These are phyloP conservation scores for Dentipellis sp. DNA, from an alignment of 768 basidiomycete species.

Conservation along the genomic window DNA sequence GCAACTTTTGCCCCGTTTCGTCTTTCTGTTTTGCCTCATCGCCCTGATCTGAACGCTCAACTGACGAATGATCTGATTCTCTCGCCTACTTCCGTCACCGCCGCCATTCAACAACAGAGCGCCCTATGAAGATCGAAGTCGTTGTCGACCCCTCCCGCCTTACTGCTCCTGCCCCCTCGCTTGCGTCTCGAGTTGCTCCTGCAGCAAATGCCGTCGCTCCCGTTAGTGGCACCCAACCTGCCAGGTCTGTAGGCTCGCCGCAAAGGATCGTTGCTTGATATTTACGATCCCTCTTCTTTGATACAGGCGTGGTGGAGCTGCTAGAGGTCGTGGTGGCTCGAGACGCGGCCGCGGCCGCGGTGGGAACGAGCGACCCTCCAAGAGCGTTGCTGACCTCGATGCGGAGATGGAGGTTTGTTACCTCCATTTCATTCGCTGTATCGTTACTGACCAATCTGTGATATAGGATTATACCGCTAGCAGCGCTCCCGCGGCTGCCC, in stretches of 20 bases:
- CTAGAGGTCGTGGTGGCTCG: constrained; percentile 36
- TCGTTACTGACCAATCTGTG: constrained; percentile 1
- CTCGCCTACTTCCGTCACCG: constrained; percentile 12
- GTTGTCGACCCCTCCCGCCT: constrained; percentile 78
- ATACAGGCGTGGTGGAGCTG: constrained; percentile 7
- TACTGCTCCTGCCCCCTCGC: constrained; percentile 41
- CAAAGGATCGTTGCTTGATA: constrained; percentile 12
- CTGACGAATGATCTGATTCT: constrained; percentile 28
- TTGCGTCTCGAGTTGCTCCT: constrained; percentile 83
- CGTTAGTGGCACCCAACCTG: constrained; percentile 21
- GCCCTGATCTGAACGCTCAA: constrained; percentile 23
- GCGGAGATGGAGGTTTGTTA: constrained; percentile 91
- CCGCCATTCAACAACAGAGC: constrained; percentile 48
- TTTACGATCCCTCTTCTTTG: neutral
- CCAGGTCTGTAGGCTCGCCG: constrained; percentile 25
- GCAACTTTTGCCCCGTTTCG: constrained; percentile 14
- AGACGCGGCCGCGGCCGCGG: constrained; percentile 31
- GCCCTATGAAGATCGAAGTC: constrained; percentile 98
- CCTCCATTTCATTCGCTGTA: neutral
- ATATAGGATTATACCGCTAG: constrained; percentile 60
- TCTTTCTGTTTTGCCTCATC: constrained; percentile 21
- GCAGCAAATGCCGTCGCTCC: constrained; percentile 35
- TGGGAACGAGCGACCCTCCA: constrained; percentile 50
- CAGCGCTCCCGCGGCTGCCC: constrained; percentile 34
- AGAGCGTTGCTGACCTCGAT: constrained; percentile 86